phyloP scores from a whole-genome alignment of 768 basidiomycete species.

The Podaxis pistillaris region DNA sequence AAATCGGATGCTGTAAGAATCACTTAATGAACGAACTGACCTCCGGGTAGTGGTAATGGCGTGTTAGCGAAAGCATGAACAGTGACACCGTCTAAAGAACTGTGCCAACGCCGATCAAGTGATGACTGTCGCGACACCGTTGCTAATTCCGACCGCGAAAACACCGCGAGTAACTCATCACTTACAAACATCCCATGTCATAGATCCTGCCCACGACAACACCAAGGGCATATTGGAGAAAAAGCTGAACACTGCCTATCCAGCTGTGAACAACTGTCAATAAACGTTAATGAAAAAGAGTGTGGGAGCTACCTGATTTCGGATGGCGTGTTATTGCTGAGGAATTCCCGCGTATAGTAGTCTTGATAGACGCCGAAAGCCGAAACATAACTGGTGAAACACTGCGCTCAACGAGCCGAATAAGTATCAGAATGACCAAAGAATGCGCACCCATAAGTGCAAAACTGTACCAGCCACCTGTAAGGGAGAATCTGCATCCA shows the following conservation, averaged over 20 bases:
- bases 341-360: constrained; percentile 40
- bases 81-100: constrained; percentile 37
- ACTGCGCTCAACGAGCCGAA: constrained; percentile 7
- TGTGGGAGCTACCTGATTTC: constrained; percentile 35
- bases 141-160: constrained; percentile 8
- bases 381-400: constrained; percentile 35
- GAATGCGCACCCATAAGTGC: constrained; percentile 40
- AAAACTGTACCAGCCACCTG: constrained; percentile 45
- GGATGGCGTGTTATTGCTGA: constrained; percentile 38
- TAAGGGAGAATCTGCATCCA: neutral
- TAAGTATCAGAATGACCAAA: neutral
- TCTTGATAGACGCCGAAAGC: constrained; percentile 51
- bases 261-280: constrained; percentile 30
- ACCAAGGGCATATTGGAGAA: constrained; percentile 41
- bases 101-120: constrained; percentile 34
- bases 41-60: constrained; percentile 42
- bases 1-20: constrained; percentile 14
- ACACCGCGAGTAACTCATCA: constrained; percentile 13
- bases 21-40: constrained; percentile 21
- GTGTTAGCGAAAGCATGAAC: constrained; percentile 44
- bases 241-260: constrained; percentile 50
- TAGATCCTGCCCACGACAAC: constrained; percentile 40
- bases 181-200: constrained; percentile 49
- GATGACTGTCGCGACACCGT: constrained; percentile 27
- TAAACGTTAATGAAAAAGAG: constrained; percentile 4